These are phyloP conservation scores for Tympanopsis confertula DNA, from an alignment of 2,329 filamentous ascomycete species.

Conservation along the genomic window DNA sequence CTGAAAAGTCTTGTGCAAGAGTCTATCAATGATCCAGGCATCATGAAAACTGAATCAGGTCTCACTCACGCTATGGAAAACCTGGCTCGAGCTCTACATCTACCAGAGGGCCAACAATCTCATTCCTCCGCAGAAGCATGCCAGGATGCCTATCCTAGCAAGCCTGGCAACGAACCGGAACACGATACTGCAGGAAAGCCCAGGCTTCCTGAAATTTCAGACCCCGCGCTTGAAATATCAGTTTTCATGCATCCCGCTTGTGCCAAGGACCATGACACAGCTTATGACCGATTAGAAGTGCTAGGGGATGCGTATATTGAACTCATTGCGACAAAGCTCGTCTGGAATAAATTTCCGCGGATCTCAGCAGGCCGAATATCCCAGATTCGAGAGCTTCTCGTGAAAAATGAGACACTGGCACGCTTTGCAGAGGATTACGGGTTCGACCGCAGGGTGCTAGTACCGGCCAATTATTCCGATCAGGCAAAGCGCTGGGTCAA, in stretches of 20 bases:
- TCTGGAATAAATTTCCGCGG: conserved; percentile 41
- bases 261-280: conserved; percentile 11
- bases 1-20: too few relatives aligned
- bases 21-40: too few relatives aligned
- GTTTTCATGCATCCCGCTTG: conserved; percentile 38
- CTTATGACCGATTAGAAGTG: conserved; percentile 59
- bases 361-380: conserved; percentile 43
- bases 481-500: conserved; percentile 35
- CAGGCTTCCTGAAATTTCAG: conserved; percentile 33
- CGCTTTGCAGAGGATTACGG: conserved; percentile 42
- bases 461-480: conserved; percentile 17
- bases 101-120: too few relatives aligned
- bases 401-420: conserved; percentile 53
- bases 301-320: conserved; percentile 61
- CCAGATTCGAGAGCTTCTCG: conserved; percentile 46
- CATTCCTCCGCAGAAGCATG: too few relatives aligned
- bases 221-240: conserved; percentile 30
- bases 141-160: too few relatives aligned
- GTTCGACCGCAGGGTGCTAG: conserved; percentile 37
- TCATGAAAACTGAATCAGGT: too few relatives aligned
- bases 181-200: too few relatives aligned
- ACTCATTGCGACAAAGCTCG: conserved; percentile 45
- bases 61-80: too few relatives aligned
- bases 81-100: too few relatives aligned
- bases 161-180: too few relatives aligned